phyloP scores from a whole-genome alignment of 208 protist genomes.

The Leptomonas pyrrhocoris region DNA sequence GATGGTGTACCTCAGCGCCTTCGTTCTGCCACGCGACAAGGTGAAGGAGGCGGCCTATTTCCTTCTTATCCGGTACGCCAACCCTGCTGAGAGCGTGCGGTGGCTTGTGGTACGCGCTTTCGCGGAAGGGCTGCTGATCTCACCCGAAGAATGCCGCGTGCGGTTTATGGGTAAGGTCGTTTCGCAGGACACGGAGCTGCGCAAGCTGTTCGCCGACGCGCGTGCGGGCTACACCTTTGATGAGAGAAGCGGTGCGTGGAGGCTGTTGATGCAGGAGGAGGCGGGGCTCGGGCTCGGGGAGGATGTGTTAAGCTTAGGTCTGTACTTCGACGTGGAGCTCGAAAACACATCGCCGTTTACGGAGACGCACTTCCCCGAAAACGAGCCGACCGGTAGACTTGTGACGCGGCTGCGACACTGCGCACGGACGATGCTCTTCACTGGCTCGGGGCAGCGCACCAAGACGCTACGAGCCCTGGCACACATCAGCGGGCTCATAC shows the following conservation, averaged over 20 bases:
- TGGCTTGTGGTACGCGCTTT: slow-evolving; percentile 26
- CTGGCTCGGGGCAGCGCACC: slow-evolving; percentile 7
- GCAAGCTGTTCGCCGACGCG: slow-evolving; percentile 10
- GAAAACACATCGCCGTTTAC: slow-evolving; percentile 11
- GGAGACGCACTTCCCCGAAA: slow-evolving; percentile 7
- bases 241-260: background rate
- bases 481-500: slow-evolving; percentile 10
- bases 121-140: slow-evolving; percentile 22
- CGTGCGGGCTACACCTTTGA: slow-evolving; percentile 10
- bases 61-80: slow-evolving; percentile 9
- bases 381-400: slow-evolving; percentile 2
- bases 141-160: slow-evolving; percentile 24
- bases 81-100: slow-evolving; percentile 16
- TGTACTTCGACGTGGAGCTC: slow-evolving; percentile 22
- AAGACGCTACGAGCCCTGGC: slow-evolving; percentile 13
- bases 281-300: slow-evolving; percentile 41
- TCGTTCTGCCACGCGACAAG: slow-evolving; percentile 24
- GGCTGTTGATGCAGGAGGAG: slow-evolving; percentile 3
- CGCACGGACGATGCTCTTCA: background rate
- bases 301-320: background rate
- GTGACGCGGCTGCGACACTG: slow-evolving; percentile 20
- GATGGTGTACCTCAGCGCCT: slow-evolving; percentile 32
- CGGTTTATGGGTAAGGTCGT: slow-evolving; percentile 15
- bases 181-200: slow-evolving; percentile 15
- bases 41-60: slow-evolving; percentile 13